Conservation (phyloP, 2,329 filamentous ascomycete genomes). For the Coniella vitis region DNA sequence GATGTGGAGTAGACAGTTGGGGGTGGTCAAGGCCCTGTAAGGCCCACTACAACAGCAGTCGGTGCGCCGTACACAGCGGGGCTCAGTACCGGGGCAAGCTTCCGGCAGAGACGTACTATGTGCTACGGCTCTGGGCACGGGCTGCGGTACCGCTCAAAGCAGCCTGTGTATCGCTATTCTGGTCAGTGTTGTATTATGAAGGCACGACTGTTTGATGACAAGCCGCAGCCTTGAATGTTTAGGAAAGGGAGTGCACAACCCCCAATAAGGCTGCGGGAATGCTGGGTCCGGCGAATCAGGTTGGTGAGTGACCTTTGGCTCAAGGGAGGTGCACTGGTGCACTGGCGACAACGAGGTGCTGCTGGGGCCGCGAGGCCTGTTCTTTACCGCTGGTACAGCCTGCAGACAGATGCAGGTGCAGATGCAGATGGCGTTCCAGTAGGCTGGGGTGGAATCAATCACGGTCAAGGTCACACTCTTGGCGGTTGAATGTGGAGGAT, state of each 20-base stretch:
- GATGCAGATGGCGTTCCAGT: background rate
- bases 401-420: background rate
- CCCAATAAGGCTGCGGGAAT: too few species aligned
- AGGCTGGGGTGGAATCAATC: background rate
- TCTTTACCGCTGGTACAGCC: background rate
- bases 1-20: background rate
- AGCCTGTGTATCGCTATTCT: too few species aligned
- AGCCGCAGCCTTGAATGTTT: too few species aligned
- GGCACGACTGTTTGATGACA: too few species aligned
- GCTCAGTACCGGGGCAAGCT: conserved; percentile 1
- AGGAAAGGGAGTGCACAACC: too few species aligned
- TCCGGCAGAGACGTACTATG: conserved; percentile 2
- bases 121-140: background rate
- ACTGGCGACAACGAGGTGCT: background rate
- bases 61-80: background rate
- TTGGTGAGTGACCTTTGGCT: too few species aligned
- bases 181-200: too few species aligned
- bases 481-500: too few species aligned
- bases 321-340: too few species aligned
- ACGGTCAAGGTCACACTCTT: too few species aligned
- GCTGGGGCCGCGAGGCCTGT: background rate
- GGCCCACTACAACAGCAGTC: background rate
- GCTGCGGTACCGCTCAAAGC: too few species aligned
- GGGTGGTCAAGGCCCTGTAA: background rate
- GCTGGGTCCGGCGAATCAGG: too few species aligned